Conservation (phyloP, 495 filamentous ascomycete species). For the Podospora anserina region DNA sequence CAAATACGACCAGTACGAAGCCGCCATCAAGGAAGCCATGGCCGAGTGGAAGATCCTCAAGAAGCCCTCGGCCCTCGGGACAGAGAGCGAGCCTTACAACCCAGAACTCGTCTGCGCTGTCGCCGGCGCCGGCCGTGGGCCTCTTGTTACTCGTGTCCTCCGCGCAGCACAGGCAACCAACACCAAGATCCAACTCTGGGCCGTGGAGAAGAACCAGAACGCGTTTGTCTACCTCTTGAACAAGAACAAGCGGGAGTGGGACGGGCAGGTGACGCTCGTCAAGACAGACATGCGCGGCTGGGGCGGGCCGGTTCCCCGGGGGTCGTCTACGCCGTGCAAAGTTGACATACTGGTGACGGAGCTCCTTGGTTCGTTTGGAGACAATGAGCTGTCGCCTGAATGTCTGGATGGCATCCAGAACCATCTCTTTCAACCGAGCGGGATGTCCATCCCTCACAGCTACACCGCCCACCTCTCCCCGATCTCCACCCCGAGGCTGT, state of each 20-base stretch:
- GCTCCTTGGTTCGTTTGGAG: slow-evolving; percentile 86
- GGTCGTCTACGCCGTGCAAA: slow-evolving; percentile 39
- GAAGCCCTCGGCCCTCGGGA: slow-evolving; percentile 63
- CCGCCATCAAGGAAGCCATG: slow-evolving; percentile 76
- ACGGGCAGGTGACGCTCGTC: slow-evolving; percentile 70
- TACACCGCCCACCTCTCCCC: slow-evolving; percentile 92
- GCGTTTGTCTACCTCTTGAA: slow-evolving; percentile 87
- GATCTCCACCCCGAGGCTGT: slow-evolving; percentile 82
- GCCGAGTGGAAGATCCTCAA: slow-evolving; percentile 69
- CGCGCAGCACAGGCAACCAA: slow-evolving; percentile 72
- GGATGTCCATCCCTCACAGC: slow-evolving; percentile 87
- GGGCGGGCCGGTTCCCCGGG: slow-evolving; percentile 64
- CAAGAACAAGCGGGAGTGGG: slow-evolving; percentile 77
- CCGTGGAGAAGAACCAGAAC: slow-evolving; percentile 97
- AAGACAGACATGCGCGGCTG: slow-evolving; percentile 97
- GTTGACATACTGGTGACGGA: slow-evolving; percentile 95
- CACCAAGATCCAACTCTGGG: slow-evolving; percentile 79
- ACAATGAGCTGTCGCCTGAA: slow-evolving; percentile 88
- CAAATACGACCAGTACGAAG: slow-evolving; percentile 95
- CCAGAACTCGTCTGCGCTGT: slow-evolving; percentile 85
- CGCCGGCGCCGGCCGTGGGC: slow-evolving; percentile 87
- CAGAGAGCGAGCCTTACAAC: slow-evolving; percentile 34
- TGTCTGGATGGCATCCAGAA: slow-evolving; percentile 64
- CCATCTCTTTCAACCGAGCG: slow-evolving; percentile 66
- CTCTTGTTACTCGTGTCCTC: slow-evolving; percentile 80